phyloP scores from a whole-genome alignment of 306 rosid genomes.

The Morella rubra region DNA sequence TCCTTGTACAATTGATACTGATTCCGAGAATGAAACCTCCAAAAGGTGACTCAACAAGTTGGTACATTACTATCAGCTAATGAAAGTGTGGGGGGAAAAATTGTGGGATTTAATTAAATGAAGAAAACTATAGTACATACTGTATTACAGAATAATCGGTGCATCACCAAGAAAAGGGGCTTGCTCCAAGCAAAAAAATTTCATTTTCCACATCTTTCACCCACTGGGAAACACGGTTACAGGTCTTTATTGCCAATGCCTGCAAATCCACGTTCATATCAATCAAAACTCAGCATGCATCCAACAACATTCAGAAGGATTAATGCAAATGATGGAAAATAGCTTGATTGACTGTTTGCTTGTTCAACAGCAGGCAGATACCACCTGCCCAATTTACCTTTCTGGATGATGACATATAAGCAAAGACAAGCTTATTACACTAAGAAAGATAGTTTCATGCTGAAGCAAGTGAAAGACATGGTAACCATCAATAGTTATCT shows the following conservation, averaged over 20 bases:
- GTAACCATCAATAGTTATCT: neutral
- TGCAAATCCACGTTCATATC: constrained; percentile 40
- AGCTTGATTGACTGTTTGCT: neutral
- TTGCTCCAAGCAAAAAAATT: constrained; percentile 90
- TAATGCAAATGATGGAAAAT: neutral
- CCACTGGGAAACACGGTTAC: constrained; percentile 97
- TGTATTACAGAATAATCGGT: constrained; percentile 38
- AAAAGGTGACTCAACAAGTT: constrained; percentile 1
- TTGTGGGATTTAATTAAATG: constrained; percentile 31
- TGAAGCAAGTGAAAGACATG: neutral
- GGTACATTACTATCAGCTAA: neutral
- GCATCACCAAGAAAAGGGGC: constrained; percentile 96
- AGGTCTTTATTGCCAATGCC: constrained; percentile 86
- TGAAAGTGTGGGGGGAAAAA: constrained; percentile 9
- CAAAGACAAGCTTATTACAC: neutral
- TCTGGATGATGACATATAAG: neutral
- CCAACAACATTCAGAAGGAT: constrained; percentile 1
- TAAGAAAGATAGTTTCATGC: neutral
- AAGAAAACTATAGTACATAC: constrained; percentile 46
- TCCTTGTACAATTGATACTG: neutral
- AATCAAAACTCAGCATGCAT: constrained; percentile 28
- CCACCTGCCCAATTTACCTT: neutral
- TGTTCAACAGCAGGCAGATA: neutral
- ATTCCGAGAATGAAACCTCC: neutral
- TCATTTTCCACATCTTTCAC: constrained; percentile 92